Evolutionary conservation across 257 asterid species (phyloP).

Genomic region (Mitragyna speciosa): DNA sequence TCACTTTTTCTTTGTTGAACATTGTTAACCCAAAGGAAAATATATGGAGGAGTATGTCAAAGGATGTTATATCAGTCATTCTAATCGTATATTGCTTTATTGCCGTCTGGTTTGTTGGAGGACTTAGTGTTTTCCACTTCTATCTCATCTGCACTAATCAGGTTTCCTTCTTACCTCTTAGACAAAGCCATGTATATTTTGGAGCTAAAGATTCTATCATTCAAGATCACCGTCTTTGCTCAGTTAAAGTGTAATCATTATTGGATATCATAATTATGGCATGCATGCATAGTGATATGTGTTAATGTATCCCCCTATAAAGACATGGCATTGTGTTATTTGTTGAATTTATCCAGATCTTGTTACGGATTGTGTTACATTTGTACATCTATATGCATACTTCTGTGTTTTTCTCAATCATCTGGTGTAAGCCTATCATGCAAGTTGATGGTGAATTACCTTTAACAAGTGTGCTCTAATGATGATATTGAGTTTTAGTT

Average conservation of each 20-base stretch:
- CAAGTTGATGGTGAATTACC: not conserved
- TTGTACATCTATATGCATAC: not conserved
- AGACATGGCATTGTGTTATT: not conserved
- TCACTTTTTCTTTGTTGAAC: conserved; percentile 76
- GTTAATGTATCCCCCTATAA: not conserved
- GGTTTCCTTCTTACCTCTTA: conserved; percentile 40
- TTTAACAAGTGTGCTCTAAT: not conserved
- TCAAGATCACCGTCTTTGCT: not conserved
- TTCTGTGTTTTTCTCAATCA: not conserved
- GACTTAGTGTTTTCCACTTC: conserved; percentile 74
- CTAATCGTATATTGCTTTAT: conserved; percentile 73
- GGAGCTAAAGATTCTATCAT: not conserved
- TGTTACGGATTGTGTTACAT: not conserved
- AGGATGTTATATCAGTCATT: conserved; percentile 52
- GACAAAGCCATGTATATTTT: not conserved
- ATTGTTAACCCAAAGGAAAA: conserved; percentile 47
- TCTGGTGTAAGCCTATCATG: not conserved
- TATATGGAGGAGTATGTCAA: conserved; percentile 56
- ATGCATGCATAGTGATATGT: not conserved
- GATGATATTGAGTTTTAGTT: not conserved
- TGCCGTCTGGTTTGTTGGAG: conserved; percentile 91
- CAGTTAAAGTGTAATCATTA: not conserved
- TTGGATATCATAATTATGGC: not conserved
- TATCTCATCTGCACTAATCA: conserved; percentile 84
- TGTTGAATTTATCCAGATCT: not conserved